Base-by-base conservation (phyloP, 306 rosid species). In the Vigna nakashimae region DNA sequence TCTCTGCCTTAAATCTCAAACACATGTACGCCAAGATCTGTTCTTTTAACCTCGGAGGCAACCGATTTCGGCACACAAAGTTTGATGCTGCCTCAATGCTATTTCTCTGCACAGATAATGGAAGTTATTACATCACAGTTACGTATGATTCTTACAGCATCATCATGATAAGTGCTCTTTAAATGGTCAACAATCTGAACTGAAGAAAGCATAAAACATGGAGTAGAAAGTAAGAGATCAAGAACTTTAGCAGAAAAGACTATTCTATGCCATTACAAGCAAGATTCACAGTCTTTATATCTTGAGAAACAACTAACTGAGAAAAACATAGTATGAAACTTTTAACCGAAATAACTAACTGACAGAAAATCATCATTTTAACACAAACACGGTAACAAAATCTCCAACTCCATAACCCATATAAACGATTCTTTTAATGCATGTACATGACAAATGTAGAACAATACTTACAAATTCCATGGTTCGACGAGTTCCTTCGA, bases 11-110 rank as follows among this genome's bases (percentile, higher is more conserved):
- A 65, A 89, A 95, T 83, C 97, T 89, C 78, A 92, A 84, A 56
- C 97, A 95, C 96, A 95, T 95, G 43, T 92, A 95, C n/a, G 93
- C 97, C 69, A 92, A 43, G 53, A 95, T 95, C 64, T 95, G 98
- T 52, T 85, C 87, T 74, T 68, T 95, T 36, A 95, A 71, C 88
- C 88, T 85, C 3, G 86, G 80, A 60, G 98, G 97, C 79, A 95
- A 68, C 28, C 81, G 84, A 64, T 95, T 95, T 67, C 97, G 91
- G 76, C 85, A 63, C 68, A 88, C 98, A 65, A 92, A 95, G 77
- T 86, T 89, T 34, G 98, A 92, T 43, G 98, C 98, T 59, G 94
- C 84, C 86, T 92, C 96, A 75, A 95, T 77, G 88, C 93, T 89
- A 70, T 91, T 88, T 83, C 98, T 86, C 98, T 95, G 80, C 79